Evolutionary conservation across 192 early-diverging fungal genomes (phyloP).

Genomic region (Funneliformis mosseae): DNA sequence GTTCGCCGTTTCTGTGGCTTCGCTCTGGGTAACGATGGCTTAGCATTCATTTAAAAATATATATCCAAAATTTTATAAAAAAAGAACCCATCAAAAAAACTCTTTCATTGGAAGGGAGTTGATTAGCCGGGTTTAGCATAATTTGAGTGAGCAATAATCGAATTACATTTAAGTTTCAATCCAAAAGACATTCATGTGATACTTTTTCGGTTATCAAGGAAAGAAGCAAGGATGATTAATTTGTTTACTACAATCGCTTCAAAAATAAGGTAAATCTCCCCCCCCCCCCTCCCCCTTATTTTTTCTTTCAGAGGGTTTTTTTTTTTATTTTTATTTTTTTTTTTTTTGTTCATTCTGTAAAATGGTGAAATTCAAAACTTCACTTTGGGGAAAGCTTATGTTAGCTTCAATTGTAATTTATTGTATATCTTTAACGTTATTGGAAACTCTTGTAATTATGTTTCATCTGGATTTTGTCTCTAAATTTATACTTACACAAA

Average conservation of each 20-base stretch:
- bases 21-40: background rate
- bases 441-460: background rate
- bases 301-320: background rate
- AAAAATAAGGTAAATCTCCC: too few relatives aligned
- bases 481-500: background rate
- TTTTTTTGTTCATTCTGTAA: too few relatives aligned
- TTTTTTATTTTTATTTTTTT: background rate
- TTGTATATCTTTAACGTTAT: background rate
- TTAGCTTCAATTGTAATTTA: background rate
- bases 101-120: background rate
- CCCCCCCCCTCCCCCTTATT: background rate
- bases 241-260: too few relatives aligned
- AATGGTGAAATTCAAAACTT: background rate
- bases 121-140: background rate
- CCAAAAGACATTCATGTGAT: too few relatives aligned
- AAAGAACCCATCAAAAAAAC: background rate
- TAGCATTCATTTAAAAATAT: background rate
- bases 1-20: background rate
- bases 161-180: too few relatives aligned
- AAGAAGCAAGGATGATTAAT: too few relatives aligned
- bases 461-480: background rate
- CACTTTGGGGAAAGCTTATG: background rate
- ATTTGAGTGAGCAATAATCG: background rate
- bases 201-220: too few relatives aligned
- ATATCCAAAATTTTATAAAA: background rate